Evolutionary conservation across 306 rosid species (phyloP), one percentile per base, ranked within the genome.

Genomic region (Cucurbita argyrosperma): DNA sequence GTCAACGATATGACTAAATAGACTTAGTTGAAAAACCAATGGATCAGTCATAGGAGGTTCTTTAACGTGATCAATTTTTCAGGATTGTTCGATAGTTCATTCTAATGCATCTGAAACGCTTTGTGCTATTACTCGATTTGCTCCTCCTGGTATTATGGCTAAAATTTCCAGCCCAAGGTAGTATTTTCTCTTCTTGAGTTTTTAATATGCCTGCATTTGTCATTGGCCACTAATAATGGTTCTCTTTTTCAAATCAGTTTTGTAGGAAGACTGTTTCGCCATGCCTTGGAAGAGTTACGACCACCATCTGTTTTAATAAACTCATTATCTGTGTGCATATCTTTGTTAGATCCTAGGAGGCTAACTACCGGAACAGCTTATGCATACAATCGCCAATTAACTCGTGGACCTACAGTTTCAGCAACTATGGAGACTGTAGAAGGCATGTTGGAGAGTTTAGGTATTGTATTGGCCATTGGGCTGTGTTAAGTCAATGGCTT

Each of bases 51-150:
- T 19, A 7, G 62, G 51, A 7, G 40, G 47, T 64, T 16, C 74
- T 14, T 47, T 79, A 45, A 74, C 71, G 43, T 58, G 74, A 78
- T 83, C 46, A 52, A 74, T 85, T 52, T 74, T 81, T 56, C 88
- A 95, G 97, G 96, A 91, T 87, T 91, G 83, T 76, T 92, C 97
- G 58, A 97, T 91, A 85, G 96, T 95, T 76, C 99, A 95, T 84
- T 81, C 95, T 76, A 95, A 91, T 84, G 92, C 96, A 46, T 97
- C 99, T 1, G 99, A 95, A 85, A 88, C 97, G 7, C 97, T 95
- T 7, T 91, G 97, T 87, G 90, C 99, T 39, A 87, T 95, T 64
- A 89, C 99, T 59, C 85, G 99, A 74, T 85, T 82, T 91, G 97
- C 99, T 83, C 99, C 97, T 52, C 87, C 96, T 16, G 96, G 96